A percentile compares a stretch with the other conserved stretches of the same genome.
Conservation (phyloP, 2,329 filamentous ascomycete species). For the Arthrobotrys megalospora region DNA sequence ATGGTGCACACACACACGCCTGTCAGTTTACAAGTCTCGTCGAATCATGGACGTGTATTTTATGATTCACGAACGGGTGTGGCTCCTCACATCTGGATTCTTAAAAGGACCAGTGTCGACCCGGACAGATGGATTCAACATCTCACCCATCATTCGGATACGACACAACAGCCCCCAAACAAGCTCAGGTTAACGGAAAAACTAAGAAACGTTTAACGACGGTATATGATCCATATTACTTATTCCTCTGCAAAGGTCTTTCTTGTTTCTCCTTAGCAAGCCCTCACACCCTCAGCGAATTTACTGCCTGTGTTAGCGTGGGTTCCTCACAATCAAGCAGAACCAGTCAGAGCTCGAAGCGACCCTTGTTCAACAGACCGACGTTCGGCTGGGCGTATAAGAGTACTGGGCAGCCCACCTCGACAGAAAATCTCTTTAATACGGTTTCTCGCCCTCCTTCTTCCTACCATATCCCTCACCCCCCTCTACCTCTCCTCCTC, state of each 20-base stretch:
- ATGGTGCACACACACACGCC: conserved; percentile 55
- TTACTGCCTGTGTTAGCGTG: conserved; percentile 57
- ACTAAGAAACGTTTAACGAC: conserved; percentile 61
- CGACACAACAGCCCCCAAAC: conserved; percentile 34
- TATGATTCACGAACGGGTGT: conserved; percentile 59
- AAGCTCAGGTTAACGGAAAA: conserved; percentile 45
- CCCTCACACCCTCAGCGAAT: conserved; percentile 51
- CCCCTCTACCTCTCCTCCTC: conserved; percentile 67
- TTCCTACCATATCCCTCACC: conserved; percentile 74
- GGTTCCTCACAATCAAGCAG: conserved; percentile 52
- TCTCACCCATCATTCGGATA: conserved; percentile 53
- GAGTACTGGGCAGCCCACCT: conserved; percentile 60
- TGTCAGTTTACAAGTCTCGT: conserved; percentile 53
- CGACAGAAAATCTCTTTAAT: conserved; percentile 70
- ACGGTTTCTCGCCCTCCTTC: conserved; percentile 68
- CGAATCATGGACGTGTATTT: conserved; percentile 61
- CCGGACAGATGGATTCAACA: conserved; percentile 55
- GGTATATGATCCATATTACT: conserved; percentile 58
- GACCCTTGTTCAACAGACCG: conserved; percentile 58
- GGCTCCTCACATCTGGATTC: conserved; percentile 55
- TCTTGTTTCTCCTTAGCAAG: conserved; percentile 60
- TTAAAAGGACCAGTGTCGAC: conserved; percentile 57
- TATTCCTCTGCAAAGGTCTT: conserved; percentile 60
- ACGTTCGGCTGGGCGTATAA: conserved; percentile 60
- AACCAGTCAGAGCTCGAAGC: conserved; percentile 59